Conservation (phyloP, 192 early-diverging fungal genomes). For the Coemansia guatemalensis region DNA sequence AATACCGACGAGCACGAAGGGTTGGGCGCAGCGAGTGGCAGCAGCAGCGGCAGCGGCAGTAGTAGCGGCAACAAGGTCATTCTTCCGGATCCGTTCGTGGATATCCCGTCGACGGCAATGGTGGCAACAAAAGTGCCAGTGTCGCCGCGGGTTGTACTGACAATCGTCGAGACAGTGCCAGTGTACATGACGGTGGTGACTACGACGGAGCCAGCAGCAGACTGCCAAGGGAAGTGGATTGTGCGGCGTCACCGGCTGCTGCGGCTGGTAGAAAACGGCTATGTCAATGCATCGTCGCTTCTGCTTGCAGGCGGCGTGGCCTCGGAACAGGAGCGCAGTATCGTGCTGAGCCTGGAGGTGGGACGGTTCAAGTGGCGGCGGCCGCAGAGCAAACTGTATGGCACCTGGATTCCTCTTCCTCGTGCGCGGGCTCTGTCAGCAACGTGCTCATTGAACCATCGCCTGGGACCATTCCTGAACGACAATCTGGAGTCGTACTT, state of each 20-base stretch:
- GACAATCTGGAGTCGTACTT: conserved; percentile 70
- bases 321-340: conserved; percentile 79
- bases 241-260: conserved; percentile 67
- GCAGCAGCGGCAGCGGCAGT: not conserved
- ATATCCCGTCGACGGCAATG: conserved; percentile 47
- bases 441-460: conserved; percentile 75
- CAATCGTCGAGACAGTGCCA: conserved; percentile 54
- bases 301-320: conserved; percentile 84
- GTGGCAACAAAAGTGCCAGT: conserved; percentile 45
- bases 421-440: conserved; percentile 82
- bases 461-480: conserved; percentile 72
- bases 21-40: conserved; percentile 5
- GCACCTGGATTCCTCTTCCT: conserved; percentile 91
- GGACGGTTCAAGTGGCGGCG: conserved; percentile 72
- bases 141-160: conserved; percentile 50
- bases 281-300: conserved; percentile 83
- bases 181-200: conserved; percentile 55
- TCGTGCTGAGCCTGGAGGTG: conserved; percentile 83
- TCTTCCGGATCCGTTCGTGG: conserved; percentile 46
- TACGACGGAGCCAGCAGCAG: conserved; percentile 40
- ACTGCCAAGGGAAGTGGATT: conserved; percentile 39
- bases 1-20: conserved; percentile 44
- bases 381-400: conserved; percentile 68
- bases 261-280: conserved; percentile 77
- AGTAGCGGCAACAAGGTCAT: conserved; percentile 25